Base-by-base conservation (phyloP, 176 grass and related monocot genomes). In the Phoenix roebelenii region DNA sequence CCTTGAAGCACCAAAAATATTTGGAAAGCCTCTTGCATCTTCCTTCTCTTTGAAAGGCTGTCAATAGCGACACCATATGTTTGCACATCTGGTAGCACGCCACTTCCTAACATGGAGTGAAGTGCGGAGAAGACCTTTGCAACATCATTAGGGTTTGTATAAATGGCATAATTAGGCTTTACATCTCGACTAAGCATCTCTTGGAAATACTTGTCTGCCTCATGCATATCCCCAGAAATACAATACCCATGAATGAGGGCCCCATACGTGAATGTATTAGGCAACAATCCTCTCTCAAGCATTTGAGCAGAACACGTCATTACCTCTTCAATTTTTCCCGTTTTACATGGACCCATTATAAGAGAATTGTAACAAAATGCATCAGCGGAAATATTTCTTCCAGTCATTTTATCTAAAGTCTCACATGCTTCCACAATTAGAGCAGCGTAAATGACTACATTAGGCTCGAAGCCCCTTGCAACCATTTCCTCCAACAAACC, bases 331-430 rank as follows among this genome's bases (percentile, higher is more conserved):
- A 94, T 81, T 48, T 80, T 73, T 70, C 89, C 74, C 26, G 56
- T 72, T 51, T 77, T 84, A 52, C 70, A 87, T 72, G 88, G 50
- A 49, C 89, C 89, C 60, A 67, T 61, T 59, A 94, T 81, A 32
- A 94, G 69, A 49, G 69, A 73, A 88, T 94, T 88, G 68, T 88
- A 87, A 68, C 83, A 87, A 65, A 75, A 71, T 79, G 85, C 64
- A 69, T 92, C 83, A 57, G 88, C 80, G 10, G 35, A 23, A 72
- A 92, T 32, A 61, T 80, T 77, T 24, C 5, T 54, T 59, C 69
- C 52, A 22, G 17, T 57, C 88, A 92, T 92, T 22, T 80, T 66
- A 50, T 86, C 59, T 59, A 92, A 35, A 77, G 68, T 25, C 54
- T 81, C 76, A 59, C 74, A 68, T 63, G 83, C 83, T 83, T 83